phyloP scores from a whole-genome alignment of 2,329 filamentous ascomycete genomes.

The Diplodia seriata region DNA sequence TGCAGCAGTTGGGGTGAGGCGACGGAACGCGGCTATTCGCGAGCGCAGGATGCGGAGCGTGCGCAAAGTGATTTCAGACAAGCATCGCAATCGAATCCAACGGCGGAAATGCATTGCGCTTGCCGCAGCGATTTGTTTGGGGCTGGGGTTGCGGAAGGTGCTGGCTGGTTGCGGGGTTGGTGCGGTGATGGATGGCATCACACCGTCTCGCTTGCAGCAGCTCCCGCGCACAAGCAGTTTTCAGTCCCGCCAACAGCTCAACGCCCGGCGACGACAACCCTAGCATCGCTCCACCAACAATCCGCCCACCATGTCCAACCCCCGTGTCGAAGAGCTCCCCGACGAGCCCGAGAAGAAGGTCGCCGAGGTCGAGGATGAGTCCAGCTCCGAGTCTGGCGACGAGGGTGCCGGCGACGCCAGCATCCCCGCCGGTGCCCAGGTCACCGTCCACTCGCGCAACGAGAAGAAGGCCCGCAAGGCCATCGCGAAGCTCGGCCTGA shows the following conservation, averaged over 20 bases:
- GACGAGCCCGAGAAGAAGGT: constrained; percentile 84
- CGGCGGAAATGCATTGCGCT: not conserved
- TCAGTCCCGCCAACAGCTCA: constrained; percentile 31
- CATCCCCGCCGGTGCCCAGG: constrained; percentile 83
- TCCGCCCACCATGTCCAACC: constrained; percentile 83
- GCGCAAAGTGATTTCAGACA: not conserved
- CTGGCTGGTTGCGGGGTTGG: constrained; percentile 20
- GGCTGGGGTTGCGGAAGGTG: not conserved
- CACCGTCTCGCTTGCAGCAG: constrained; percentile 30
- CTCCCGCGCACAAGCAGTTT: constrained; percentile 31
- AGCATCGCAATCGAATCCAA: not conserved
- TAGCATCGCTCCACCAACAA: constrained; percentile 39
- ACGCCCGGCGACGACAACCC: constrained; percentile 33
- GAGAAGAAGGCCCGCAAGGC: constrained; percentile 99
- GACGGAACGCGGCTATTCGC: constrained; percentile 11
- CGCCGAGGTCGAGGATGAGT: constrained; percentile 73
- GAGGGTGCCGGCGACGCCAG: constrained; percentile 67
- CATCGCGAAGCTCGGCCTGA: constrained; percentile 97
- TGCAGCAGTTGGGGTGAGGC: constrained; percentile 10
- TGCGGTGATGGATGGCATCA: constrained; percentile 31
- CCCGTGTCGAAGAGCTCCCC: constrained; percentile 95
- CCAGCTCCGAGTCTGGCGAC: constrained; percentile 76
- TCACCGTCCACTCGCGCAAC: constrained; percentile 96
- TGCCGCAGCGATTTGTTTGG: not conserved
- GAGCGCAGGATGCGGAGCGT: constrained; percentile 20